Evolutionary conservation across 225 moss, liverwort and hornwort genomes (phyloP).

Genomic region (Takakia lepidozioides): DNA sequence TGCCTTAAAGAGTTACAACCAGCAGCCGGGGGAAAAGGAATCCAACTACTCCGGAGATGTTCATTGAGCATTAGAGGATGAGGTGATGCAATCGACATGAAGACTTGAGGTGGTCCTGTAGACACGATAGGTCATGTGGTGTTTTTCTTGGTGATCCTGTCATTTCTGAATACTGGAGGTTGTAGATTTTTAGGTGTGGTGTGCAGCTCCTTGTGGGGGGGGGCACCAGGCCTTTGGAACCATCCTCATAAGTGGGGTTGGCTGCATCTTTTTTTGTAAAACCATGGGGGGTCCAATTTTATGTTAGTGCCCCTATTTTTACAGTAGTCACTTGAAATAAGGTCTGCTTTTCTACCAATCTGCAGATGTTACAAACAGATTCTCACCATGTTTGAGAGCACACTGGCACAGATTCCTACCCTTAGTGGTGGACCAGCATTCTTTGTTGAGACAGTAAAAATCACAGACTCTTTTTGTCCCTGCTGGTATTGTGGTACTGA

Average conservation of each 20-base stretch:
- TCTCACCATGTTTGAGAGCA: neutral
- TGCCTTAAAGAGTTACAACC: neutral
- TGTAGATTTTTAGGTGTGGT: neutral
- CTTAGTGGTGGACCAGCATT: too few relatives aligned
- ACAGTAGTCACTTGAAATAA: neutral
- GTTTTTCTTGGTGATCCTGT: neutral
- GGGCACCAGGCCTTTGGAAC: neutral
- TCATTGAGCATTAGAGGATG: neutral
- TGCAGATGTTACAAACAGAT: neutral
- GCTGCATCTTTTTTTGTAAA: neutral
- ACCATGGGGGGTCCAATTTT: slow-evolving; percentile 1
- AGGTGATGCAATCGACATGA: too few relatives aligned
- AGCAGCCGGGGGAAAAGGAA: neutral
- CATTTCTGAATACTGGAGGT: neutral
- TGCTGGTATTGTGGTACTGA: neutral
- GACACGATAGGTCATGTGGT: too few relatives aligned
- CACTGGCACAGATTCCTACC: too few relatives aligned
- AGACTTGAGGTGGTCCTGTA: too few relatives aligned
- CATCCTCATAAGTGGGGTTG: neutral
- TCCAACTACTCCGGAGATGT: neutral
- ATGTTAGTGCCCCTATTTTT: slow-evolving; percentile 5
- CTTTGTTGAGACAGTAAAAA: neutral
- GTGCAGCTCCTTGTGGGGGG: neutral
- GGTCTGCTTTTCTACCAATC: neutral
- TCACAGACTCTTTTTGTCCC: neutral